These are phyloP conservation scores for Scheffersomyces stambukii DNA, from an alignment of 1,139 yeast species.

Conservation along the genomic window DNA sequence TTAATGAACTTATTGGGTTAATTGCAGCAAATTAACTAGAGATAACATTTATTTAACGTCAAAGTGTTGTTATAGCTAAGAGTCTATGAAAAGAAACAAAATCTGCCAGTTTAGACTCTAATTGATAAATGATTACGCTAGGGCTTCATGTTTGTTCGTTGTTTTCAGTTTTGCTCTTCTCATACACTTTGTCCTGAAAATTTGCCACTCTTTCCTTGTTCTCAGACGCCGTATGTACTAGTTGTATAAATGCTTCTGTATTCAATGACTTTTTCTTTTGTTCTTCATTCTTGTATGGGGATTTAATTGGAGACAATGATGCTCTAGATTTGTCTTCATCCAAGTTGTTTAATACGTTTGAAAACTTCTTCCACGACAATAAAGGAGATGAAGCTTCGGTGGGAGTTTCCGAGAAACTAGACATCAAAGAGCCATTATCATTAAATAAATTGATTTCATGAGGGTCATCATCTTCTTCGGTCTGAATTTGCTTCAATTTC, in stretches of 20 bases:
- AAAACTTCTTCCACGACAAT: conserved; percentile 22
- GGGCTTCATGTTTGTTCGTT: conserved; percentile 1
- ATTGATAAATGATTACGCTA: conserved; percentile 1
- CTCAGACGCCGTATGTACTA: conserved; percentile 67
- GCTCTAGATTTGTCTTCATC: conserved; percentile 14
- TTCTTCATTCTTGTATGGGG: conserved; percentile 11
- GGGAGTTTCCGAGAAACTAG: conserved; percentile 2
- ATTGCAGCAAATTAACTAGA: too few relatives aligned
- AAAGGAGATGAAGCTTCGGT: conserved; percentile 8
- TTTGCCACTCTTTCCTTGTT: conserved; percentile 57
- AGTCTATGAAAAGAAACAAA: too few relatives aligned
- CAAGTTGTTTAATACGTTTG: conserved; percentile 15
- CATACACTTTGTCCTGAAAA: conserved; percentile 23
- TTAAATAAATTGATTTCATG: conserved; percentile 41
- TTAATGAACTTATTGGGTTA: too few relatives aligned
- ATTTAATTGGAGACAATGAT: conserved; percentile 14
- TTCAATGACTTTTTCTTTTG: conserved; percentile 18
- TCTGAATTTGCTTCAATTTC: conserved; percentile 53
- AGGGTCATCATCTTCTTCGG: conserved; percentile 55
- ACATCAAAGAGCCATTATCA: conserved; percentile 21
- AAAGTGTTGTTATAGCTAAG: too few relatives aligned
- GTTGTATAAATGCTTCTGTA: conserved; percentile 59
- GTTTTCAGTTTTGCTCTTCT: conserved; percentile 1
- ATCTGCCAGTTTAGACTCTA: too few relatives aligned
- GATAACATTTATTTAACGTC: too few relatives aligned